Evolutionary conservation across 2,329 filamentous ascomycete genomes (phyloP).

Genomic region (Coniochaeta prunicola): DNA sequence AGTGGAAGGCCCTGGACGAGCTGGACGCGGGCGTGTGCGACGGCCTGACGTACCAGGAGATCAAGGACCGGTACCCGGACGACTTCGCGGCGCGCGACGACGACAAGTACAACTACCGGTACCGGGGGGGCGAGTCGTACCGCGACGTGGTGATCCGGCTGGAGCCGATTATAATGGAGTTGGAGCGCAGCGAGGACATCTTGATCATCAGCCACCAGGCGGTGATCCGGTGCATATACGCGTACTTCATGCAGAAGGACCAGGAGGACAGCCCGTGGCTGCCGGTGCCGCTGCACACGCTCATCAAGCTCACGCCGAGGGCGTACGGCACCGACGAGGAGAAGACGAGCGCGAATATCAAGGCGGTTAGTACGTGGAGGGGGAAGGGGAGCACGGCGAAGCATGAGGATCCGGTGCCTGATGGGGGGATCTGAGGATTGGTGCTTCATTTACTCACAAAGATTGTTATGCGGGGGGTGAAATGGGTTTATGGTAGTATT

Average conservation of each 20-base stretch:
- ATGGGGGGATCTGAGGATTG: constrained; percentile 13
- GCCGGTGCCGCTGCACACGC: constrained; percentile 91
- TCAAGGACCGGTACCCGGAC: constrained; percentile 83
- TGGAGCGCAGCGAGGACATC: constrained; percentile 93
- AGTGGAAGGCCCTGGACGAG: constrained; percentile 98
- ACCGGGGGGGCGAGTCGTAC: constrained; percentile 91
- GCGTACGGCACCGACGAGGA: constrained; percentile 92
- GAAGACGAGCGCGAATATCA: constrained; percentile 82
- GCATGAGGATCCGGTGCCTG: constrained; percentile 57
- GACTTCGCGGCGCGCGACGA: constrained; percentile 94
- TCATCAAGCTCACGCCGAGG: constrained; percentile 92
- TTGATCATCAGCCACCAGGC: constrained; percentile 98
- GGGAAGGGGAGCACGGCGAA: constrained; percentile 90
- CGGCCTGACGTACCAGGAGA: constrained; percentile 91
- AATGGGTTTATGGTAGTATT: not conserved
- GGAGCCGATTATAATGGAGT: constrained; percentile 98
- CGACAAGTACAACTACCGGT: constrained; percentile 99
- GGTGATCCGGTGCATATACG: constrained; percentile 92
- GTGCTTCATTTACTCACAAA: not conserved
- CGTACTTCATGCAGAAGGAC: constrained; percentile 97
- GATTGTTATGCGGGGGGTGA: not conserved
- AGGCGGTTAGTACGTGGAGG: constrained; percentile 92
- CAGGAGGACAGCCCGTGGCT: constrained; percentile 95
- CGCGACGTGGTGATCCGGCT: constrained; percentile 95
- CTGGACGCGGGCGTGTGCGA: constrained; percentile 96